Base-by-base conservation (phyloP, 2,329 filamentous ascomycete genomes). In the Setomelanomma holmii region DNA sequence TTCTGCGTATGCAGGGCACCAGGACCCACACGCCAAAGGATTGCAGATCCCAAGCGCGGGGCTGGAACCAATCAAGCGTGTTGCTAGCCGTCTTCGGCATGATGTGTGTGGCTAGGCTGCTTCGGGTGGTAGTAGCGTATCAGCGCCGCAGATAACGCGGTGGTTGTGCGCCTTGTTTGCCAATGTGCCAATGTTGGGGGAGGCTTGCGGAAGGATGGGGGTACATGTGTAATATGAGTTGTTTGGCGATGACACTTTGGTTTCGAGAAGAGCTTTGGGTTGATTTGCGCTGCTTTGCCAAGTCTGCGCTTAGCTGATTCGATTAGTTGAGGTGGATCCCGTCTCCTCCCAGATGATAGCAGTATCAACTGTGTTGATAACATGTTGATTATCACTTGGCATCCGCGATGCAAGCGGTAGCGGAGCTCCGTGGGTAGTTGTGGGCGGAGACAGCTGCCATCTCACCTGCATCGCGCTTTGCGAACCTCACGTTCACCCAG, bases 101-200 rank as follows among this genome's bases (percentile, higher is more conserved):
- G 62, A 62, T 58, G 61, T 54, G 21, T 27, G 49, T 38, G 22
- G 44, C 56, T 61, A 64, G 46, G 17, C 57, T 44, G 34, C 21
- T 56, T 48, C 8, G 30, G 36, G 6, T 22, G 19, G n/a, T n/a
- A 10, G 12, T 46, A 47, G 40, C 45, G 53, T 51, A 61, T 61
- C 56, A 40, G 48, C 22, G 24, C 34, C 11, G 35, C 45, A 61
- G 63, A 68, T 71, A 71, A 65, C 60, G 51, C 43, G 30, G 40
- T 45, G 46, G 42, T 59, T 49, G 57, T 60, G 16, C 40, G 20
- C 47, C 11, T 23, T 45, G 33, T 19, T 40, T 45, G 60, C 61
- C 61, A 66, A 63, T 64, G 49, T 55, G 58, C 45, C 54, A 54
- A 60, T 45, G 52, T 64, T 61, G 55, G 59, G 56, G 55, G 47